These are phyloP conservation scores for Gentiana macrophylla DNA, from an alignment of 257 asterid genomes.

Conservation along the genomic window DNA sequence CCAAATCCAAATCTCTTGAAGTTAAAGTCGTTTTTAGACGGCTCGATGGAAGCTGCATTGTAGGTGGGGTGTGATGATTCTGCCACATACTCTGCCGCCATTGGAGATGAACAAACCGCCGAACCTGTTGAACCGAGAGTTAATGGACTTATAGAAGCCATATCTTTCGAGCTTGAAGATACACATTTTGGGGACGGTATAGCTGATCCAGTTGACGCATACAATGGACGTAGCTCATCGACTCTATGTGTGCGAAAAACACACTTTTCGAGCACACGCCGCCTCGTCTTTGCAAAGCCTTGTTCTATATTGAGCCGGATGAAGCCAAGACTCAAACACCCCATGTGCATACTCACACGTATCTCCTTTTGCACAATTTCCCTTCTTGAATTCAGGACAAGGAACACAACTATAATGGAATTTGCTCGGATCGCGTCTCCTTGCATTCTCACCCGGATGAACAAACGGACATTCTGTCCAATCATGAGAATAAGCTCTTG, in stretches of 20 bases:
- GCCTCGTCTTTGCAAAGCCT: constrained; percentile 88
- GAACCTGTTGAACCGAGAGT: constrained; percentile 48
- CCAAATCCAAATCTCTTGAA: constrained; percentile 52
- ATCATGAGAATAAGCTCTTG: constrained; percentile 48
- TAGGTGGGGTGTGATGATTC: constrained; percentile 41
- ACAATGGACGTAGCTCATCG: constrained; percentile 70
- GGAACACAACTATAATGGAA: constrained; percentile 68
- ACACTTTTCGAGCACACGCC: constrained; percentile 77
- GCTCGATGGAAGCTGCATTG: constrained; percentile 68
- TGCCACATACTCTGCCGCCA: constrained; percentile 52
- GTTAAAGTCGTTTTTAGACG: constrained; percentile 51
- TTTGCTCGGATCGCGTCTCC: constrained; percentile 59
- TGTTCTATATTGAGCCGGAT: constrained; percentile 87
- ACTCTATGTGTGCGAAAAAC: constrained; percentile 80
- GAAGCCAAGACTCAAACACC: constrained; percentile 92
- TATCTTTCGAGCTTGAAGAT: constrained; percentile 31
- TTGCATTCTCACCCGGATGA: constrained; percentile 43
- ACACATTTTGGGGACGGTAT: constrained; percentile 65
- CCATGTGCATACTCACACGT: constrained; percentile 86
- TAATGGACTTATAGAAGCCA: constrained; percentile 41
- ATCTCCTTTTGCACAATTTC: constrained; percentile 56
- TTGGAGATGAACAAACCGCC: constrained; percentile 55
- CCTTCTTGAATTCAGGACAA: constrained; percentile 94
- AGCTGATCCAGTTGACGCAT: constrained; percentile 78
- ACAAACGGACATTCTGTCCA: constrained; percentile 54